Evolutionary conservation across 225 moss, liverwort and hornwort genomes (phyloP).

Genomic region (Sphagnum tenellum): DNA sequence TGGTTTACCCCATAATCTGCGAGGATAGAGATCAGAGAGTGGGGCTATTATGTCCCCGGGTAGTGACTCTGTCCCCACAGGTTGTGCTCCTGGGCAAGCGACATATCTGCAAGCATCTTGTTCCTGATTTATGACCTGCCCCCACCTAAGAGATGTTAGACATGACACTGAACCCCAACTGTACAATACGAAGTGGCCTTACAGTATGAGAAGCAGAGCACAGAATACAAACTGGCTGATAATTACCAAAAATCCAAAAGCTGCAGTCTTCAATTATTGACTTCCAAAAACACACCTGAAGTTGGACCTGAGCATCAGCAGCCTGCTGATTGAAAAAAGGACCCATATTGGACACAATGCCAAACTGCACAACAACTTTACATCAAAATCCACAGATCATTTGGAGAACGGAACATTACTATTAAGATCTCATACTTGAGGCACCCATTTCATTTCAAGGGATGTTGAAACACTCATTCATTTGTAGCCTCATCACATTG

Average conservation of each 20-base stretch:
- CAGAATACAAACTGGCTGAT: neutral
- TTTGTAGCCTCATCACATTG: too few relatives aligned
- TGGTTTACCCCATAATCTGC: conserved; percentile 8
- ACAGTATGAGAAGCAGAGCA: neutral
- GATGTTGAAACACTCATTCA: too few relatives aligned
- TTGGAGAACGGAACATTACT: too few relatives aligned
- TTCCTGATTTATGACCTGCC: neutral
- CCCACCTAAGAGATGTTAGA: too few relatives aligned
- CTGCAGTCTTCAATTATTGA: neutral
- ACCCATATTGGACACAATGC: neutral
- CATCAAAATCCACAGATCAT: too few relatives aligned
- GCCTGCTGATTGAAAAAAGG: neutral
- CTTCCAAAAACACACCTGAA: neutral
- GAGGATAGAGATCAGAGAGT: conserved; percentile 3
- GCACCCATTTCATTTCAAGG: too few relatives aligned
- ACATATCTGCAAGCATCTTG: too few relatives aligned
- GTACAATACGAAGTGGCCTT: neutral
- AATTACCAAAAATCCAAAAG: neutral
- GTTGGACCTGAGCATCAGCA: neutral
- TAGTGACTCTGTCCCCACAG: conserved; percentile 1
- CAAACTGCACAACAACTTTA: too few relatives aligned
- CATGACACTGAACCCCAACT: too few relatives aligned
- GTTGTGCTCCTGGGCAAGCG: conserved; percentile 1
- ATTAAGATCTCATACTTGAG: too few relatives aligned
- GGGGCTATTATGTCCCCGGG: neutral